A percentile compares a stretch with the other conserved stretches of the same genome.
phyloP scores from a whole-genome alignment of 2,329 filamentous ascomycete genomes.

The Xylariaceae sp. region DNA sequence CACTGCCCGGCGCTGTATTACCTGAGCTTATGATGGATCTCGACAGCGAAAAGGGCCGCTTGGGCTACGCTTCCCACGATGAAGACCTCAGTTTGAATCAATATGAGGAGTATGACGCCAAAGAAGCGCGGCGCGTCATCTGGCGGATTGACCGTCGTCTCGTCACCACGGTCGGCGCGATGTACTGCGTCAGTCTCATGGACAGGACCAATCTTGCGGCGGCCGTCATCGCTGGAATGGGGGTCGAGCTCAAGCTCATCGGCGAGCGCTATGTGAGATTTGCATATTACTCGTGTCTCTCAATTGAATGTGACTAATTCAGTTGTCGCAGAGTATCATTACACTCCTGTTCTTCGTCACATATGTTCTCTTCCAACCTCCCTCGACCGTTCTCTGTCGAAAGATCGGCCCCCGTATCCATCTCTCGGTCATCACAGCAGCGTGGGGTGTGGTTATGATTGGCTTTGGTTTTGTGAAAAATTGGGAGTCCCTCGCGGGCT shows the following conservation, averaged over 20 bases:
- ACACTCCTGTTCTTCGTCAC: conserved; percentile 73
- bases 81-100: conserved; percentile 27
- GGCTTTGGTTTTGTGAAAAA: conserved; percentile 61
- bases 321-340: conserved; percentile 49
- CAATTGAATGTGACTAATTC: no score
- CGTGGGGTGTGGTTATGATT: conserved; percentile 63
- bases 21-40: conserved; percentile 23
- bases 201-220: conserved; percentile 75
- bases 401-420: conserved; percentile 62
- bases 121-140: conserved; percentile 67
- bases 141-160: conserved; percentile 66
- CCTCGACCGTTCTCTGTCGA: conserved; percentile 66
- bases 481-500: conserved; percentile 50
- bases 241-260: conserved; percentile 43
- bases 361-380: conserved; percentile 70
- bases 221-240: conserved; percentile 68
- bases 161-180: conserved; percentile 58
- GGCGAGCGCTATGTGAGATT: conserved; percentile 38
- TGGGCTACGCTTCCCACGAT: conserved; percentile 24
- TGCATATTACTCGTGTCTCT: not conserved
- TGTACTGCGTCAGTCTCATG: conserved; percentile 77
- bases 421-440: conserved; percentile 50
- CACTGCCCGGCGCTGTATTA: no score
- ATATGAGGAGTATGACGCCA: conserved; percentile 48
- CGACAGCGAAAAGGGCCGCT: conserved; percentile 27